Percentiles rank a stretch among this genome's conserved stretches.
Evolutionary conservation across 352 stramenopile species (phyloP).

Genomic region (Thalassiosira exigua): DNA sequence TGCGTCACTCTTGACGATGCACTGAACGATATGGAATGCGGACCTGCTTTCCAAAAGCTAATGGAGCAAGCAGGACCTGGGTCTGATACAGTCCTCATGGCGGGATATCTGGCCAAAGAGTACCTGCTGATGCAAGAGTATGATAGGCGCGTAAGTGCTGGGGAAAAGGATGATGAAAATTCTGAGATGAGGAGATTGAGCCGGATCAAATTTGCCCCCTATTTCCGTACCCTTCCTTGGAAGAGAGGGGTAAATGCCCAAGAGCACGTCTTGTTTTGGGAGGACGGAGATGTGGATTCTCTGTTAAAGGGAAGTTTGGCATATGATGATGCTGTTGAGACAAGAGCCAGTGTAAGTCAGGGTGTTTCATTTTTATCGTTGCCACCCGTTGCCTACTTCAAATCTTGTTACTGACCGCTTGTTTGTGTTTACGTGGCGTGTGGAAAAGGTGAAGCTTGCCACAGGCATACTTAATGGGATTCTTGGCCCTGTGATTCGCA

Average conservation of each 20-base stretch:
- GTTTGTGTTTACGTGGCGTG: too few relatives aligned
- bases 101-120: constrained; percentile 76
- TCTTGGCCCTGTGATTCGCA: constrained; percentile 61
- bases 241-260: constrained; percentile 75
- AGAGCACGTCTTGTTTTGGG: constrained; percentile 82
- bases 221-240: constrained; percentile 76
- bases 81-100: constrained; percentile 70
- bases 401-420: too few relatives aligned
- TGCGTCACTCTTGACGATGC: constrained; percentile 76
- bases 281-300: constrained; percentile 63
- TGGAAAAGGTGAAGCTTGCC: constrained; percentile 69
- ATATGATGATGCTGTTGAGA: constrained; percentile 65
- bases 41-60: constrained; percentile 62
- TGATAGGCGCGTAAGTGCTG: constrained; percentile 34
- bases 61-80: constrained; percentile 74
- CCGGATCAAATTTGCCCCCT: constrained; percentile 64
- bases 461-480: constrained; percentile 69
- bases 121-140: constrained; percentile 64
- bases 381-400: too few relatives aligned
- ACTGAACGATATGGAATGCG: constrained; percentile 58
- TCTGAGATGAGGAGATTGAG: constrained; percentile 42
- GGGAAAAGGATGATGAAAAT: constrained; percentile 25
- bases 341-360: constrained; percentile 46
- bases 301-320: constrained; percentile 70
- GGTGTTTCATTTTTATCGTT: too few relatives aligned